Evolutionary conservation across 805 yeast species (phyloP).

Genomic region (Myxozyma geophila): DNA sequence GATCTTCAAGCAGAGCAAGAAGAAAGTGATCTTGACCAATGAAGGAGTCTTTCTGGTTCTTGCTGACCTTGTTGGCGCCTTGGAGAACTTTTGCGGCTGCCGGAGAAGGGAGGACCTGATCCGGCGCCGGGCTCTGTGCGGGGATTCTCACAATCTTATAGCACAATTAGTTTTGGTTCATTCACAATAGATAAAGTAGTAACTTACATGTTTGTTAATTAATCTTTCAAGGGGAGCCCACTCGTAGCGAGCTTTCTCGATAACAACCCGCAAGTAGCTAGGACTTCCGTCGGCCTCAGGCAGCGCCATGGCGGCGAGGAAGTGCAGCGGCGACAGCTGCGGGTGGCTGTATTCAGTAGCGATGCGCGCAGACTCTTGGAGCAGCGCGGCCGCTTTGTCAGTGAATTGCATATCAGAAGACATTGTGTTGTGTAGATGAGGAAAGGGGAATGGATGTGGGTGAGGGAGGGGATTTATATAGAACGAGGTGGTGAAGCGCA

Average conservation of each 20-base stretch:
- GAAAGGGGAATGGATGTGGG: not conserved
- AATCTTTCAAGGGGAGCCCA: conserved; percentile 78
- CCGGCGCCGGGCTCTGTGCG: conserved; percentile 86
- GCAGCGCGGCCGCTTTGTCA: conserved; percentile 84
- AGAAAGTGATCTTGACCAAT: conserved; percentile 94
- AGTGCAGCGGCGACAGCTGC: conserved; percentile 83
- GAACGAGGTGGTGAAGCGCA: not conserved
- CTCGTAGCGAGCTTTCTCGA: conserved; percentile 87
- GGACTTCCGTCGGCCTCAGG: conserved; percentile 60
- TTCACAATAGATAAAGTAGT: not conserved
- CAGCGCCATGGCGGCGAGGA: conserved; percentile 86
- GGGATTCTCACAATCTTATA: conserved; percentile 77
- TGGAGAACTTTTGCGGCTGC: conserved; percentile 76
- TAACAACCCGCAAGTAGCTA: conserved; percentile 75
- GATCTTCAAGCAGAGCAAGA: conserved; percentile 81
- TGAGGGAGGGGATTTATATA: not conserved
- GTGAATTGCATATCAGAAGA: conserved; percentile 64
- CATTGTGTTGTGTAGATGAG: conserved; percentile 3
- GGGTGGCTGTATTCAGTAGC: conserved; percentile 86
- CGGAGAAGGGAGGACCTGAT: conserved; percentile 73
- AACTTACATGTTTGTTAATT: conserved; percentile 59
- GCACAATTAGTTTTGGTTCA: not conserved
- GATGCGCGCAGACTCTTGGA: conserved; percentile 77
- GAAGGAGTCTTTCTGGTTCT: conserved; percentile 86
- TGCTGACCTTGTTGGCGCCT: conserved; percentile 75